Evolutionary conservation across 2,329 filamentous ascomycete species (phyloP).

Genomic region (Verticillium klebahnii): DNA sequence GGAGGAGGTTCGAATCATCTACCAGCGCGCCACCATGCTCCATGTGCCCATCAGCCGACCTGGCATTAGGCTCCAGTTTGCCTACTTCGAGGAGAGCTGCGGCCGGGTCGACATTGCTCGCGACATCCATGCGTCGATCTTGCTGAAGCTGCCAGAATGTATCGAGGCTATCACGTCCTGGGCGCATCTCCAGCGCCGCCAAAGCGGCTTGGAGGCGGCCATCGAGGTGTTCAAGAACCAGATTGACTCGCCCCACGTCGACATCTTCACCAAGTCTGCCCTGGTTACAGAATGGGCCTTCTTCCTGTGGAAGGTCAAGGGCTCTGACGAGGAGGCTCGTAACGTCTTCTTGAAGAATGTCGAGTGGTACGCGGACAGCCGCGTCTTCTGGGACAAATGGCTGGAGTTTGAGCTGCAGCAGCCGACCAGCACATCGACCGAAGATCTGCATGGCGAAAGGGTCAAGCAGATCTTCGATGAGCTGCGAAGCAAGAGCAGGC

Average conservation of each 20-base stretch:
- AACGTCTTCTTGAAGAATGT: constrained; percentile 78
- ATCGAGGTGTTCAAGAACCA: constrained; percentile 79
- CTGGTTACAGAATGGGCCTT: constrained; percentile 85
- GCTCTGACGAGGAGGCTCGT: constrained; percentile 73
- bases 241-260: constrained; percentile 67
- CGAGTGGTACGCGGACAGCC: constrained; percentile 79
- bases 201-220: constrained; percentile 77
- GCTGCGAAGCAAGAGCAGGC: constrained; percentile 66
- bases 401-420: constrained; percentile 86
- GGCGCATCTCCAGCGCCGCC: constrained; percentile 80
- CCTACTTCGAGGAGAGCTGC: constrained; percentile 87
- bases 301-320: constrained; percentile 83
- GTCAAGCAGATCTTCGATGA: constrained; percentile 77
- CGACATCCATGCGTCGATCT: constrained; percentile 78
- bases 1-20: constrained; percentile 89
- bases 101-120: constrained; percentile 73
- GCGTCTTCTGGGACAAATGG: constrained; percentile 86
- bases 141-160: constrained; percentile 72
- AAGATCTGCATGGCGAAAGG: constrained; percentile 62
- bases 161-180: constrained; percentile 84
- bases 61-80: constrained; percentile 81
- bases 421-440: constrained; percentile 60
- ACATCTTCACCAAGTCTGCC: constrained; percentile 77
- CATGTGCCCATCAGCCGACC: constrained; percentile 86
- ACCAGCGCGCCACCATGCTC: constrained; percentile 76